A percentile compares a stretch with the other conserved stretches of the same genome.
These are phyloP conservation scores for Tephrocybe sp. DNA, from an alignment of 768 basidiomycete genomes.

Conservation along the genomic window DNA sequence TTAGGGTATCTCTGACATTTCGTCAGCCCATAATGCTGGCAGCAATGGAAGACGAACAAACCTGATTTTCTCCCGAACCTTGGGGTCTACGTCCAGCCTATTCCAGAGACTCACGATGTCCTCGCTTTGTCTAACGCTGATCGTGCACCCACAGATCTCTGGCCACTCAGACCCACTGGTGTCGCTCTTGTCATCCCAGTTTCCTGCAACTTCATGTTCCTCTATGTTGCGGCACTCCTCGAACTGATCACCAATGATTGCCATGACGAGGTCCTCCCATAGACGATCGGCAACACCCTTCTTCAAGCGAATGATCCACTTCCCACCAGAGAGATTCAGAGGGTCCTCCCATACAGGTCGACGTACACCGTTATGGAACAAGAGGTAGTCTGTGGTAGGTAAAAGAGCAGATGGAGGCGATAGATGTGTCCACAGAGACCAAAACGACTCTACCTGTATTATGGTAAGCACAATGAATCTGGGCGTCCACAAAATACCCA, in stretches of 20 bases:
- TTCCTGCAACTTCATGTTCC: slow-evolving; percentile 26
- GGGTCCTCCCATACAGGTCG: slow-evolving; percentile 97
- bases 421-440: slow-evolving; percentile 92
- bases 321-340: slow-evolving; percentile 82
- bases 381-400: slow-evolving; percentile 91
- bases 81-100: slow-evolving; percentile 72
- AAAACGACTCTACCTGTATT: slow-evolving; percentile 87
- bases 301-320: slow-evolving; percentile 92
- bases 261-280: slow-evolving; percentile 89
- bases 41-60: slow-evolving; percentile 41
- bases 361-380: slow-evolving; percentile 84
- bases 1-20: slow-evolving; percentile 70
- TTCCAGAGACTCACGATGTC: slow-evolving; percentile 96
- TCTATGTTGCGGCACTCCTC: slow-evolving; percentile 54
- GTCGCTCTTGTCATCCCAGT: slow-evolving; percentile 37
- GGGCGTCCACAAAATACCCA: slow-evolving; percentile 33
- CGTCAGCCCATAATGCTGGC: neutral
- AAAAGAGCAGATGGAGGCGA: slow-evolving; percentile 79
- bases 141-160: slow-evolving; percentile 93
- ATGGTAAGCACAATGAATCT: slow-evolving; percentile 9
- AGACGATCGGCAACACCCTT: slow-evolving; percentile 90
- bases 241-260: slow-evolving; percentile 90
- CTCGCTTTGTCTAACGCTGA: slow-evolving; percentile 90
- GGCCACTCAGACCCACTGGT: slow-evolving; percentile 53
- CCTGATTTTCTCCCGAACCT: slow-evolving; percentile 81